Base-by-base conservation (phyloP, 2,329 filamentous ascomycete genomes). In the Trichoderma sp. region DNA sequence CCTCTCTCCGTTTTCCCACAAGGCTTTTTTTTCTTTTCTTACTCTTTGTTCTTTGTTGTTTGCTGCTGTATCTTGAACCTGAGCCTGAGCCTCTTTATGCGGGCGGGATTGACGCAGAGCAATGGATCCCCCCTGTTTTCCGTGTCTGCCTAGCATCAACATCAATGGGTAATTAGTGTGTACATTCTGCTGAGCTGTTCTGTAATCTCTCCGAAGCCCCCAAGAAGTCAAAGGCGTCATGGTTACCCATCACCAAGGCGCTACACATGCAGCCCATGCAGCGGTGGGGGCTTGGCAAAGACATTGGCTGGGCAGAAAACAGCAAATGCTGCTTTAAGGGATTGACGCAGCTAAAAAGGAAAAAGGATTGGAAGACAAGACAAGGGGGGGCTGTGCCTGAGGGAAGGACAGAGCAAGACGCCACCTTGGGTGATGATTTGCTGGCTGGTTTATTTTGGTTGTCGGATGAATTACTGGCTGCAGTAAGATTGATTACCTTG, bases 321-420 rank as follows among this genome's bases (percentile, higher is more conserved):
- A 51, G 43, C n/a, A 51, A 51, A 51, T 51, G n/a, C 43, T 51
- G 43, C 43, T 21, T 51, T 21, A n/a, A 51, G 43, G 36, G 36
- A 39, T 39, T 18, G n/a, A 51, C n/a, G 43, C n/a, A 51, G n/a
- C n/a, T 21, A 6, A n/a, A 12, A n/a, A 24, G 5, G 9, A 12
- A 51, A 51, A 51, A 12, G 9, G n/a, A 24, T 11, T 51, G n/a
- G 7, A 2, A 56, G 32, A 34, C 32, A 34, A 28, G 24, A 58
- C 56, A 58, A 58, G 26, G 26, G 62, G 62, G 36, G 62, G 62
- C 62, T 65, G 62, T 63, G 61, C 61, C 36, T 63, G 61, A 43
- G 24, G 9, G 36, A 28, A 28, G 18, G 21, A 3, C 4, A 30
- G 34, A 61, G 58, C 14, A 24, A 26, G 58, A 61, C 58, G 58